A percentile compares a stretch with the other conserved stretches of the same genome.
phyloP scores from a whole-genome alignment of 108 stramenopile species.

The Fistulifera pelliculosa region DNA sequence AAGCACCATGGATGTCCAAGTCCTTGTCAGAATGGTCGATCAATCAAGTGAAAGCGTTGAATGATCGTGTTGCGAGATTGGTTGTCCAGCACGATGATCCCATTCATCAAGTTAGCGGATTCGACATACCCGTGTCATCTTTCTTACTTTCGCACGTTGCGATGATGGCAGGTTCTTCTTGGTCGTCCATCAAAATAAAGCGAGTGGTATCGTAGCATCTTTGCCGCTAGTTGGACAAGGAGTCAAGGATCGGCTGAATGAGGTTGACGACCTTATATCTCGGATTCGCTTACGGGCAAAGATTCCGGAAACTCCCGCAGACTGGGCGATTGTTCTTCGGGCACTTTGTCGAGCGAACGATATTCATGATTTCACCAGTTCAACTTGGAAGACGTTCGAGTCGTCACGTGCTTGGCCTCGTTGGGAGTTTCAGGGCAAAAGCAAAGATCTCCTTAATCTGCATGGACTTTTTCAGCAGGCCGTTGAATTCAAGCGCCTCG shows the following conservation, averaged over 20 bases:
- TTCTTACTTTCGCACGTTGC: slow-evolving; percentile 25
- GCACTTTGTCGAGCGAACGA: background rate
- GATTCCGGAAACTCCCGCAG: background rate
- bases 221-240: slow-evolving; percentile 17
- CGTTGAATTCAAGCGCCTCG: slow-evolving; percentile 22
- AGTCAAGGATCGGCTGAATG: too few relatives aligned
- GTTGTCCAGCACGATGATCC: slow-evolving; percentile 13
- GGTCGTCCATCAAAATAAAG: slow-evolving; percentile 22
- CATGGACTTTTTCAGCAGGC: slow-evolving; percentile 5
- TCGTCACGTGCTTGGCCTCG: slow-evolving; percentile 17
- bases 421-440: slow-evolving; percentile 10
- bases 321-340: background rate
- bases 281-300: too few relatives aligned
- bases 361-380: background rate
- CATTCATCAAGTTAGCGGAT: slow-evolving; percentile 8
- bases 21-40: slow-evolving; percentile 17
- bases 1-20: slow-evolving; percentile 35
- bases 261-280: too few relatives aligned
- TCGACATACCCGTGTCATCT: slow-evolving; percentile 17
- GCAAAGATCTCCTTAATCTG: background rate
- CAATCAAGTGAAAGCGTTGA: slow-evolving; percentile 13
- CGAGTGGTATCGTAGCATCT: slow-evolving; percentile 22
- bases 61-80: slow-evolving; percentile 2
- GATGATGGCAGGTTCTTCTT: slow-evolving; percentile 26
- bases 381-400: background rate